Conservation (phyloP, 345 rosid genomes). For the Salix purpurea region DNA sequence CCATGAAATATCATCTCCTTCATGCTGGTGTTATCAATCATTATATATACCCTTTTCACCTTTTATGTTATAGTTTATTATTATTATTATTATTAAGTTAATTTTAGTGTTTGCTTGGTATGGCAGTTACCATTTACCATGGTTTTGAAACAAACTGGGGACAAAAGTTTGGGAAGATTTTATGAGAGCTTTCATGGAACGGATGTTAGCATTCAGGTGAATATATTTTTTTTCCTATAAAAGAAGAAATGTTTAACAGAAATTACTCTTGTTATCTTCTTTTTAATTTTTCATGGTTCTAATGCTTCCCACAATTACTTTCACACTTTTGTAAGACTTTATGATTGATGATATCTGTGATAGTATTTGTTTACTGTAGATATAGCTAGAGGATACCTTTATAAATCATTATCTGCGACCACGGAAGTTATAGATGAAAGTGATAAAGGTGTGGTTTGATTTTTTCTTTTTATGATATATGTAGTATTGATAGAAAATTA, state of each 20-base stretch:
- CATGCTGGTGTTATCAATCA: no score
- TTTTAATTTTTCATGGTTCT: neutral
- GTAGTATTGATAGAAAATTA: neutral
- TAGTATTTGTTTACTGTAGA: constrained; percentile 83
- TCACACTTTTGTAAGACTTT: neutral
- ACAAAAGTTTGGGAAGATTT: constrained; percentile 49
- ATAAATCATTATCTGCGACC: constrained; percentile 64
- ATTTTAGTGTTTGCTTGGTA: neutral
- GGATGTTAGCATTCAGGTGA: constrained; percentile 77
- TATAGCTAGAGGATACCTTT: constrained; percentile 67
- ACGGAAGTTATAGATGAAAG: constrained; percentile 72
- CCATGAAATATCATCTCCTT: neutral
- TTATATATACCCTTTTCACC: no score
- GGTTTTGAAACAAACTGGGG: constrained; percentile 45
- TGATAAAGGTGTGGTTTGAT: constrained; percentile 47
- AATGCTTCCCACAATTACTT: neutral
- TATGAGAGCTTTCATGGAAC: constrained; percentile 91
- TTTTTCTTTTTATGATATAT: neutral
- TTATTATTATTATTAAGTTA: neutral
- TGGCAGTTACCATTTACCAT: constrained; percentile 73
- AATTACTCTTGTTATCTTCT: neutral
- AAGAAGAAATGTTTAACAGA: neutral
- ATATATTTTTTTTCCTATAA: constrained; percentile 12
- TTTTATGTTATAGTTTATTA: no score
- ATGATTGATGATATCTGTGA: constrained; percentile 38